Evolutionary conservation across 176 grass and related monocot species (phyloP), one percentile per base, ranked within the genome.

Genomic region (Triticum urartu): DNA sequence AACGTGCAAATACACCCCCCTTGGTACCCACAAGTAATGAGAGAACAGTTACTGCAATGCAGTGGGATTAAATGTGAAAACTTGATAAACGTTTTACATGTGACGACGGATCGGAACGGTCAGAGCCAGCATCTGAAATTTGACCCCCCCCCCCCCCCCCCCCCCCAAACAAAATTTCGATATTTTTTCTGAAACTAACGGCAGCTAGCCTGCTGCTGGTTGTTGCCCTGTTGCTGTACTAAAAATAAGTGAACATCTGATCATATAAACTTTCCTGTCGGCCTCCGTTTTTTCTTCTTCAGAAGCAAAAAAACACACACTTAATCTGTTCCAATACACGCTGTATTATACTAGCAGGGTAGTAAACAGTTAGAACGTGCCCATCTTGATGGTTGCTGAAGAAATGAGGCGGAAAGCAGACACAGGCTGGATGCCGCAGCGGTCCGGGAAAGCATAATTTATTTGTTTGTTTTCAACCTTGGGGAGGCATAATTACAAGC

Each of bases 311-410:
- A 63, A 62, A 11, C 12, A 79, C 12, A 79, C 21, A 38, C 13
- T 42, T 32, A 7, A 4, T 39, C 64, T 7, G 7, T 64, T 84
- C 34, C 36, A 70, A 78, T 33, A 50, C 45, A 65, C 30, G 86
- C n/a, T 17, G 24, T 63, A 67, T 66, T 32, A 38, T 32, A 72
- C 56, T 66, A 47, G 3, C 28, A 30, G 2, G 28, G 7, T 74
- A 60, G 45, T 84, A 75, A 80, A 84, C 68, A 66, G 81, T 80
- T 91, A 84, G 68, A 68, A 79, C 45, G 80, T 84, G 72, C 66
- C 81, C 62, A 34, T 87, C 79, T 72, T 65, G 73, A 76, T 84
- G 75, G 59, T 73, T 17, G 74, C 81, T 36, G 58, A 61, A 67
- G 58, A 61, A 60, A 87, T 14, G 14, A 24, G 21, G 62, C 30